Evolutionary conservation across 163 green algal genomes (phyloP), one percentile per base, ranked within the genome.

Genomic region (Chloromonas sp.): DNA sequence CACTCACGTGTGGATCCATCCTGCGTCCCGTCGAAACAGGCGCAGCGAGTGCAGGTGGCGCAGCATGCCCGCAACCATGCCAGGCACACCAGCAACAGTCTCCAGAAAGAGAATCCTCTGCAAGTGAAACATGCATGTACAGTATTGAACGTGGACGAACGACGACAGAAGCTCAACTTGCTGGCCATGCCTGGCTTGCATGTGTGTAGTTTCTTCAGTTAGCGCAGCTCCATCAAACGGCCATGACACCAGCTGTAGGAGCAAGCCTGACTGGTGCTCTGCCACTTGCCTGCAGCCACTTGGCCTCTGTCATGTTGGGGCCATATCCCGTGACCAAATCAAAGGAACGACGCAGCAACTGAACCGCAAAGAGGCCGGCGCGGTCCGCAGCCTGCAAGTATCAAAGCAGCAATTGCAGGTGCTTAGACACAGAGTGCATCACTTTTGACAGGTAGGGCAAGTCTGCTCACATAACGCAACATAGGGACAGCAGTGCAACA

Each of bases 21-120:
- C 36, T 36, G 36, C 36, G 36, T 36, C 36, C 36, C 36, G 36
- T 36, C 36, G 36, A 36, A 36, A 36, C 76, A 60, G 58, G 13
- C 90, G 79, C 81, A 99, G 92, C 3, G 87, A 94, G 61, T 88
- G 86, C 83, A 99, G 89, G 92, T 99, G 96, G 0, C 96, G 88
- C 81, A 97, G 89, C 94, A 82, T 66, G 3, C 90, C 94, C 0
- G 86, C 95, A 59, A 98, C 94, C 94, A 99, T 98, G 81, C 96
- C 96, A 0, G 96, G 96, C 60, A 98, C 95, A n/a, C 95, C 96
- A 74, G 96, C 96, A 1, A 98, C 91, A 0, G 96, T 98, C 92
- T 99, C 96, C 82, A 99, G 91, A 87, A 98, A 98, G 0, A 98
- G 88, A 13, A 97, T 94, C 84, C 96, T 91, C 57, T 78, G 84